phyloP scores from a whole-genome alignment of 2,329 filamentous ascomycete genomes.

The Penicillium hordei region DNA sequence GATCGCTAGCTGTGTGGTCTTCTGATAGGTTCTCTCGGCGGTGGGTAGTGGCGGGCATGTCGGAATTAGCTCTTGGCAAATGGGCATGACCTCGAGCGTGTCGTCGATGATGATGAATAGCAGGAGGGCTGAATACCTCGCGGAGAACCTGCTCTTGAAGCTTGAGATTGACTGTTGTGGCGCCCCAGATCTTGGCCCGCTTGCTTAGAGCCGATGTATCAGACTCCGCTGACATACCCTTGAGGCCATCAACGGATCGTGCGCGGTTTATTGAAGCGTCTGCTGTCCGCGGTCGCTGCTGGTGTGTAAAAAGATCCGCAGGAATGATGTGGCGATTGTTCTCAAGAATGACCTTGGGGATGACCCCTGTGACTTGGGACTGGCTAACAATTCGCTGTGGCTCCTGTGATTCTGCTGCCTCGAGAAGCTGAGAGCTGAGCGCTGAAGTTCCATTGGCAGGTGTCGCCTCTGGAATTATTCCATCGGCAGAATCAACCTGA shows the following conservation, averaged over 20 bases:
- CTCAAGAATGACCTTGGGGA: constrained; percentile 89
- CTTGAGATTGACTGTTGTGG: constrained; percentile 84
- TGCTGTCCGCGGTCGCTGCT: constrained; percentile 45
- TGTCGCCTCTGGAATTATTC: constrained; percentile 9
- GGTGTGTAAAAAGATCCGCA: constrained; percentile 71
- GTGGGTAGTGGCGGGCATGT: constrained; percentile 23
- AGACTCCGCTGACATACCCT: constrained; percentile 17
- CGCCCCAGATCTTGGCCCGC: constrained; percentile 70
- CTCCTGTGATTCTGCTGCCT: constrained; percentile 39
- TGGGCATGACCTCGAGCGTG: constrained; percentile 64
- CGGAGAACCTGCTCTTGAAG: constrained; percentile 88
- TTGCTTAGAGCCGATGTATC: constrained; percentile 42
- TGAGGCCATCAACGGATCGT: constrained; percentile 23
- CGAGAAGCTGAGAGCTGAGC: constrained; percentile 15
- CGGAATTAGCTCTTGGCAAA: constrained; percentile 53
- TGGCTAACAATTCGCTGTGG: constrained; percentile 65
- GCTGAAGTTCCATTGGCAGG: constrained; percentile 15
- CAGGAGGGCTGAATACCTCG: constrained; percentile 83
- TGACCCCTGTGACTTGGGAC: constrained; percentile 69
- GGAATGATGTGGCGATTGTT: constrained; percentile 94
- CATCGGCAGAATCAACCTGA: constrained; percentile 20
- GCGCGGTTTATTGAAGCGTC: constrained; percentile 29
- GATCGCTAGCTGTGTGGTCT: constrained; percentile 28
- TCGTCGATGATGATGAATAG: constrained; percentile 76
- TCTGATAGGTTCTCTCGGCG: constrained; percentile 39